Percentiles rank a stretch among this genome's conserved stretches.
Evolutionary conservation across 202 grass and related monocot genomes (phyloP).

Genomic region (Setaria viridis): DNA sequence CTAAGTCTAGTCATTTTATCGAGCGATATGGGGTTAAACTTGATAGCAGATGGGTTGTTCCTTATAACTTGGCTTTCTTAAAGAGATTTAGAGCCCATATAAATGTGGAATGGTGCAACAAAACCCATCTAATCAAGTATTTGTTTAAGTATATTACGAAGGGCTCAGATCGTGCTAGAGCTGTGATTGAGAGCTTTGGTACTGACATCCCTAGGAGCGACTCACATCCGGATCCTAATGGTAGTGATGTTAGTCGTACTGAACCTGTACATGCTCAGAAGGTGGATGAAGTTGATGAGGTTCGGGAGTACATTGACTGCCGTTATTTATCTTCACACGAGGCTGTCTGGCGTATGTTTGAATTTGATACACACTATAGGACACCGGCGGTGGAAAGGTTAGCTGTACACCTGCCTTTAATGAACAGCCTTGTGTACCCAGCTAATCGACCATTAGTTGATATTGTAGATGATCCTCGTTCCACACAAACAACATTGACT

Average conservation of each 20-base stretch:
- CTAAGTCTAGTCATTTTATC: neutral
- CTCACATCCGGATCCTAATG: neutral
- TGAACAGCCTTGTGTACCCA: neutral
- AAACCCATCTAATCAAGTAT: neutral
- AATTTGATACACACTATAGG: slow-evolving; percentile 6
- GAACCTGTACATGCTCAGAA: neutral
- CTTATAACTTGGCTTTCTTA: neutral
- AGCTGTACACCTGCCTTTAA: slow-evolving; percentile 1
- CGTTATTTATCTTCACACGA: neutral
- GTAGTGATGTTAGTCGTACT: neutral
- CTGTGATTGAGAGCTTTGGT: neutral
- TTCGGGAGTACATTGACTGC: neutral
- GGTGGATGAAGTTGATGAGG: neutral
- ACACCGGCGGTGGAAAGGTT: neutral
- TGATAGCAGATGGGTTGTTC: neutral
- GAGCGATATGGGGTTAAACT: slow-evolving; percentile 2
- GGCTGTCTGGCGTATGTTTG: neutral
- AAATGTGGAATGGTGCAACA: slow-evolving; percentile 15
- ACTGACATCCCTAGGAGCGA: neutral
- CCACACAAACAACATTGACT: neutral
- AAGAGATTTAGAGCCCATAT: slow-evolving; percentile 9
- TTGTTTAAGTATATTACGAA: neutral
- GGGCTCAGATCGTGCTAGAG: neutral
- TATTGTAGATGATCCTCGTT: neutral
- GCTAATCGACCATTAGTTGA: neutral